A percentile compares a stretch with the other conserved stretches of the same genome.
Evolutionary conservation across 176 grass and related monocot species (phyloP).

Genomic region (Rhynchospora pubera): DNA sequence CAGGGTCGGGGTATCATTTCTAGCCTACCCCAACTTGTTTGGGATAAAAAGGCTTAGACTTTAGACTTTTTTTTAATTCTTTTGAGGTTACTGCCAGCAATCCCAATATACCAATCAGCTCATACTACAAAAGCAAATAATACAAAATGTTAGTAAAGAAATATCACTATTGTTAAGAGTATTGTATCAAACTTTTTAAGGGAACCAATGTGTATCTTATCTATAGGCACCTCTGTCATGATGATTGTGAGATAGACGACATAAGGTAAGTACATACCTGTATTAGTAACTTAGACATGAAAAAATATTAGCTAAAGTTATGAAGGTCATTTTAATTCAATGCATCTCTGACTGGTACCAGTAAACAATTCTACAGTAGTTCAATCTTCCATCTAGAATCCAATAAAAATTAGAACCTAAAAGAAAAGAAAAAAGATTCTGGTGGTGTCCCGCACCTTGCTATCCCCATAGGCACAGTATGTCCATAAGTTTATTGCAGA

Average conservation of each 20-base stretch:
- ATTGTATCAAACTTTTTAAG: neutral
- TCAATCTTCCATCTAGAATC: too few species aligned
- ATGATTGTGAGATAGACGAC: conserved; percentile 32
- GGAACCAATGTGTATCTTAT: conserved; percentile 7
- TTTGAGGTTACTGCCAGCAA: conserved; percentile 20
- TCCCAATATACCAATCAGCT: conserved; percentile 13
- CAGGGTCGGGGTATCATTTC: too few species aligned
- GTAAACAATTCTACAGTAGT: too few species aligned
- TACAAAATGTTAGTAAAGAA: neutral
- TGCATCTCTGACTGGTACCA: neutral
- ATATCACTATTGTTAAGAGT: neutral
- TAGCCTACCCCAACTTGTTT: too few species aligned
- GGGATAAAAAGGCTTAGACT: too few species aligned
- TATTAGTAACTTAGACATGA: neutral
- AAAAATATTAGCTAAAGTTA: neutral
- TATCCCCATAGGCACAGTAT: too few species aligned
- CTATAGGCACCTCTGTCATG: conserved; percentile 29
- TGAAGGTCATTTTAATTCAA: neutral
- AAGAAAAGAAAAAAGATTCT: too few species aligned
- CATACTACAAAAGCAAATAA: conserved; percentile 24
- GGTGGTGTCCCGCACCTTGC: too few species aligned
- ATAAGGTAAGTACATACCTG: conserved; percentile 29
- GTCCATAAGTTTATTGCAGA: neutral
- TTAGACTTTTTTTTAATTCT: too few species aligned
- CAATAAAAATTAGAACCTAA: too few species aligned